A percentile compares a stretch with the other conserved stretches of the same genome.
phyloP scores from a whole-genome alignment of 2,329 filamentous ascomycete genomes.

The Pseudopithomyces chartarum region DNA sequence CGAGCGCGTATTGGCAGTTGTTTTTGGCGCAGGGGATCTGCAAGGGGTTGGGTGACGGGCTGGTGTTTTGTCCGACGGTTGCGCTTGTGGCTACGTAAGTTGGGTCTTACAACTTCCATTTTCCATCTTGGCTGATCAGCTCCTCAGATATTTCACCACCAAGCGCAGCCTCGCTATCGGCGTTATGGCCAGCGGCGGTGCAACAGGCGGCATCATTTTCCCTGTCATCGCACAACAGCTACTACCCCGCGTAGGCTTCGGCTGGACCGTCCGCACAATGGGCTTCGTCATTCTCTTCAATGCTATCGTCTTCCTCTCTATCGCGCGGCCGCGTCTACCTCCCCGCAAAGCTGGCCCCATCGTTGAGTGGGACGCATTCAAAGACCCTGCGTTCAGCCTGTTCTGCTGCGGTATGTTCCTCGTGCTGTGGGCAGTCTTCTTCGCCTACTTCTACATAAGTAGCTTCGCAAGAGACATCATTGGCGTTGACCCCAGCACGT shows the following conservation, averaged over 20 bases:
- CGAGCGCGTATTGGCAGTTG: conserved; percentile 48
- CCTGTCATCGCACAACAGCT: conserved; percentile 56
- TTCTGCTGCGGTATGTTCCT: conserved; percentile 35
- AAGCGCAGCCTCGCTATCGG: conserved; percentile 60
- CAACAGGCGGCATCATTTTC: conserved; percentile 48
- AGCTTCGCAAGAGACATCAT: conserved; percentile 49
- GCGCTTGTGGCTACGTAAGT: conserved; percentile 40
- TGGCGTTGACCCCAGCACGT: conserved; percentile 10
- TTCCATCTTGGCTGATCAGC: not conserved
- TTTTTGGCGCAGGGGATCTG: conserved; percentile 26
- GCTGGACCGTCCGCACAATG: conserved; percentile 23
- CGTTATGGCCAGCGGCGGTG: conserved; percentile 59
- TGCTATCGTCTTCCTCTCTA: conserved; percentile 2
- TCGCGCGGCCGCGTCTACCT: conserved; percentile 27
- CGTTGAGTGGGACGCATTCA: conserved; percentile 44
- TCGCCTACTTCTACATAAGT: conserved; percentile 48
- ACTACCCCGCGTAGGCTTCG: conserved; percentile 1
- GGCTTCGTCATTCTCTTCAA: conserved; percentile 38
- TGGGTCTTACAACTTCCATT: not conserved
- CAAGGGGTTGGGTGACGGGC: conserved; percentile 22
- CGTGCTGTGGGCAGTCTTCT: conserved; percentile 38
- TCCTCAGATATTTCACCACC: conserved; percentile 56
- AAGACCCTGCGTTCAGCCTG: conserved; percentile 39
- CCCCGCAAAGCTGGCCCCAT: conserved; percentile 44
- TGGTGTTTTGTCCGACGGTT: conserved; percentile 25